A percentile compares a stretch with the other conserved stretches of the same genome.
phyloP scores from a whole-genome alignment of 148 eudicot genomes.

The Chenopodium berlandieri region DNA sequence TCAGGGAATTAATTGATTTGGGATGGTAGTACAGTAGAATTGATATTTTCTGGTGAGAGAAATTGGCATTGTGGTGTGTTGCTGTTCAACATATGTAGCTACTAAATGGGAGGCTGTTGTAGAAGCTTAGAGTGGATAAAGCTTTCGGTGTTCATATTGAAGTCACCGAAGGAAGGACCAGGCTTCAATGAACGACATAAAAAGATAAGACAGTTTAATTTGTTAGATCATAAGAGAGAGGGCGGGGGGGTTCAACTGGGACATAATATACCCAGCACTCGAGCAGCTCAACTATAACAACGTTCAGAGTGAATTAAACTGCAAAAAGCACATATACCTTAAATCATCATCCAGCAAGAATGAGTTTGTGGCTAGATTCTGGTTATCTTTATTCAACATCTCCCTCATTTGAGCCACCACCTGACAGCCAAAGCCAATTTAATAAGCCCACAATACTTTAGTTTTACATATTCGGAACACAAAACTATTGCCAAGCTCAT shows the following conservation, averaged over 20 bases:
- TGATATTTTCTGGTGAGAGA: no score
- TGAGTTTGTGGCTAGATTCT: conserved; percentile 84
- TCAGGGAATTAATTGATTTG: no score
- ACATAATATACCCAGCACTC: neutral
- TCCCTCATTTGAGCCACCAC: conserved; percentile 98
- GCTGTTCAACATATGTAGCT: no score
- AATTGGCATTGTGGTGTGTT: no score
- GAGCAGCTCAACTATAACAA: neutral
- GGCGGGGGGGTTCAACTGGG: neutral
- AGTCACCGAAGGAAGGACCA: no score
- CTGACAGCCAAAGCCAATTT: conserved; percentile 38
- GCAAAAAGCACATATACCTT: conserved; percentile 42
- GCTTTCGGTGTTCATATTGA: no score
- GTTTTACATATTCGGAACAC: neutral
- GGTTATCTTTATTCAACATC: conserved; percentile 81
- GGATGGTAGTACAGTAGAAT: no score
- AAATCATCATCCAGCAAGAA: conserved; percentile 96
- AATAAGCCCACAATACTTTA: neutral
- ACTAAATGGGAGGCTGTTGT: no score
- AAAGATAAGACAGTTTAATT: no score
- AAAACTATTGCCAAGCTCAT: neutral
- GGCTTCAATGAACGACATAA: no score
- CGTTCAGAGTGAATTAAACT: neutral
- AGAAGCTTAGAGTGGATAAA: no score
- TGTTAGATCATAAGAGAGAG: no score